A percentile compares a stretch with the other conserved stretches of the same genome.
Evolutionary conservation across 2,329 filamentous ascomycete species (phyloP).

Genomic region (Exophiala viscosa): DNA sequence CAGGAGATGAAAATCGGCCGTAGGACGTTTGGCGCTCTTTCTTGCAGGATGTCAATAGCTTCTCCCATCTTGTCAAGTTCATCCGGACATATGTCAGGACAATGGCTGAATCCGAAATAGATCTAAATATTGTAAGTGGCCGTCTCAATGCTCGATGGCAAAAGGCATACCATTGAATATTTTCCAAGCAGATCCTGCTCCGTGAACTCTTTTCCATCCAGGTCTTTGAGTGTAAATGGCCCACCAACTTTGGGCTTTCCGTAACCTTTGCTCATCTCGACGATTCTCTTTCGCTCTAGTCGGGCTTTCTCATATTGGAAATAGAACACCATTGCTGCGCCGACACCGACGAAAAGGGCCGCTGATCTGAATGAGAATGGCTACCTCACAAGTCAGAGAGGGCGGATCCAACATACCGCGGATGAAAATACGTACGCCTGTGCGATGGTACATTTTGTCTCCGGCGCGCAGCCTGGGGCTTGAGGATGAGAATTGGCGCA

Average conservation of each 20-base stretch:
- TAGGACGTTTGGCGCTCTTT: conserved; percentile 47
- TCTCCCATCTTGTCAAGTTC: conserved; percentile 99
- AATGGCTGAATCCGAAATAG: conserved; percentile 98
- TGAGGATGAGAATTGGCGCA: conserved; percentile 22
- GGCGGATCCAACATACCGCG: conserved; percentile 16
- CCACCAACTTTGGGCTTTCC: conserved; percentile 92
- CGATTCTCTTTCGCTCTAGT: conserved; percentile 82
- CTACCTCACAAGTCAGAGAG: conserved; percentile 40
- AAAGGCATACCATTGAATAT: conserved; percentile 54
- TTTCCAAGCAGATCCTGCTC: conserved; percentile 80
- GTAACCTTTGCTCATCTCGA: conserved; percentile 88
- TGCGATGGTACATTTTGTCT: conserved; percentile 43
- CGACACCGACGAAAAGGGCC: conserved; percentile 75
- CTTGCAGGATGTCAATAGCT: conserved; percentile 71
- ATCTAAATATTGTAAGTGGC: conserved; percentile 53
- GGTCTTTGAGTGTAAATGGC: conserved; percentile 74
- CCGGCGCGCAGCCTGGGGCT: conserved; percentile 37
- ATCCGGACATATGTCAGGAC: conserved; percentile 97
- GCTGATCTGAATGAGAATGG: conserved; percentile 94
- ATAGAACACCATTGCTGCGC: conserved; percentile 75
- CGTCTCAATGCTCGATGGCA: background rate
- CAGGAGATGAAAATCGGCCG: conserved; percentile 90
- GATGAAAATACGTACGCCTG: conserved; percentile 38
- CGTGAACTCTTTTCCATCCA: conserved; percentile 73
- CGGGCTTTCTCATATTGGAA: conserved; percentile 91